Evolutionary conservation across 495 filamentous ascomycete species (phyloP), one percentile per base, ranked within the genome.

Genomic region (Alectoria sarmentosa): DNA sequence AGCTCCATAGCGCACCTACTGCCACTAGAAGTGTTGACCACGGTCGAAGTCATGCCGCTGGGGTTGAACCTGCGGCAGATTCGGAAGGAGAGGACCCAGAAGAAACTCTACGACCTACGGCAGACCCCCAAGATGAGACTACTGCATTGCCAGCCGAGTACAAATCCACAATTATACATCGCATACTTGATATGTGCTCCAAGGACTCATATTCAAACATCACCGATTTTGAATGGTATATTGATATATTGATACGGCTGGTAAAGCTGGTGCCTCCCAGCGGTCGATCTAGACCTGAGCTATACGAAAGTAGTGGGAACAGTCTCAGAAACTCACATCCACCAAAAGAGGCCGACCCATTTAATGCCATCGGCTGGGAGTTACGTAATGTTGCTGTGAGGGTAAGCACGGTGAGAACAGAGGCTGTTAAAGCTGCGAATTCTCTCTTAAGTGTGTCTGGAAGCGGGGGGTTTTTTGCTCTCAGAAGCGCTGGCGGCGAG

Each of bases 201-300:
- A 83, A 86, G 58, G 87, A 90, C 66, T 96, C 91, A 63, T 98
- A 97, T 73, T 81, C 84, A 21, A 89, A 90, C 70, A 76, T 98
- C 56, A 76, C 76, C 55, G 94, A 98, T 72, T 98, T 98, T 73
- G 94, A 96, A 66, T 98, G 94, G 94, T 98, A 98, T 76, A 85
- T 98, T 58, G 86, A 89, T 64, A 82, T 92, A 44, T 76, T 98
- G 14, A 84, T 90, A 9, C 88, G 93, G 69, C 80, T 98, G 4
- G 82, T 96, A 38, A 83, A 85, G 54, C 83, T 88, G 64, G 80
- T 91, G 39, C 79, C 86, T 60, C 69, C 72, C 39, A 69, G 69
- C 42, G 69, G 68, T 34, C 23, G 38, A 44, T 21, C 34, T 65
- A 48, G 34, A 21, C 15, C 17, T 32, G 52, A 60, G 41, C 23